These are phyloP conservation scores for Linum usitatissimum DNA, from an alignment of 345 rosid genomes.

Conservation along the genomic window DNA sequence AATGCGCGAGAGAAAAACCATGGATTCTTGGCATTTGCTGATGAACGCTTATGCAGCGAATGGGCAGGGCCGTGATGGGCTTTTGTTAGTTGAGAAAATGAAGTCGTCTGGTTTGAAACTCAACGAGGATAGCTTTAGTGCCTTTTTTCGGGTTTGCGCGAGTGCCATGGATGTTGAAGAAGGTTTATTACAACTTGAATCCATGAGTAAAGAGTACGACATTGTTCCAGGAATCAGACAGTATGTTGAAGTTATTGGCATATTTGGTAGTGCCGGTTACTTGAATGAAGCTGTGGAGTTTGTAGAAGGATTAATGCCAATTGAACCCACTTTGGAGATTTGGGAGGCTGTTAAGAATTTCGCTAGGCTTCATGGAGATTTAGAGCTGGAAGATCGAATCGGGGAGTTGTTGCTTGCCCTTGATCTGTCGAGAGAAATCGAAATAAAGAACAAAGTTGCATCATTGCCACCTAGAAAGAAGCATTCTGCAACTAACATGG, in stretches of 20 bases:
- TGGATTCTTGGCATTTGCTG: slow-evolving; percentile 35
- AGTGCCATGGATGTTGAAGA: slow-evolving; percentile 27
- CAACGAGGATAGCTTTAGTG: slow-evolving; percentile 24
- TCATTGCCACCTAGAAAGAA: slow-evolving; percentile 28
- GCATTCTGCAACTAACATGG: slow-evolving; percentile 32
- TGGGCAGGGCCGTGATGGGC: slow-evolving; percentile 32
- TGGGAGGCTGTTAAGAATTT: slow-evolving; percentile 29
- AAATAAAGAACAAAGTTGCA: slow-evolving; percentile 11
- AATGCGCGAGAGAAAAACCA: slow-evolving; percentile 30
- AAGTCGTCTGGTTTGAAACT: slow-evolving; percentile 20
- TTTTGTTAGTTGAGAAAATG: slow-evolving; percentile 38
- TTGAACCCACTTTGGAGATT: slow-evolving; percentile 25
- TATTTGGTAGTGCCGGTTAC: slow-evolving; percentile 33
- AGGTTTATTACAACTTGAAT: slow-evolving; percentile 27
- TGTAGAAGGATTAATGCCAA: slow-evolving; percentile 34
- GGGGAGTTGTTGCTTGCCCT: slow-evolving; percentile 28
- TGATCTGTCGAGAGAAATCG: slow-evolving; percentile 22
- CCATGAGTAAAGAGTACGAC: slow-evolving; percentile 29
- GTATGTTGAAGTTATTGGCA: slow-evolving; percentile 28
- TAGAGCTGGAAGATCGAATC: slow-evolving; percentile 36
- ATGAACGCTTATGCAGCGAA: slow-evolving; percentile 32
- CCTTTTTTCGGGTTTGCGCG: slow-evolving; percentile 35
- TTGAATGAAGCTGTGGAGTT: slow-evolving; percentile 43
- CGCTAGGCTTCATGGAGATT: slow-evolving; percentile 44
- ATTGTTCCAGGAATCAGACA: slow-evolving; percentile 32